A percentile compares a stretch with the other conserved stretches of the same genome.
These are phyloP conservation scores for Fusarium fujikuroi DNA, from an alignment of 2,329 filamentous ascomycete genomes.

Conservation along the genomic window DNA sequence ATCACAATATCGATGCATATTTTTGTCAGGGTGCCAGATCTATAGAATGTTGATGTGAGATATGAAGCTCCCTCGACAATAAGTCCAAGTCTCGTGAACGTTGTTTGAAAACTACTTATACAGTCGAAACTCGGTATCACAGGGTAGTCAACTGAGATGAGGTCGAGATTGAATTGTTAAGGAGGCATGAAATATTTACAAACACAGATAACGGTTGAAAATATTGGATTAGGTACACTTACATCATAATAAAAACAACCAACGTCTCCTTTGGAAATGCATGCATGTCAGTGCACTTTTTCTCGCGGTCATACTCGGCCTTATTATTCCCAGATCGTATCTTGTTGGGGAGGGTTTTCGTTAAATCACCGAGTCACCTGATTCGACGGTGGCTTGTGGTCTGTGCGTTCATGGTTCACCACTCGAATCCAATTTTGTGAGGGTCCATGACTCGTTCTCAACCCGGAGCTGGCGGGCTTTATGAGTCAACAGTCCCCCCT, in stretches of 20 bases:
- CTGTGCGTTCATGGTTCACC: background rate
- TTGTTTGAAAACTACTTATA: background rate
- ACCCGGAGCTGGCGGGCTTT: constrained; percentile 30
- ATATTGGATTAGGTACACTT: background rate
- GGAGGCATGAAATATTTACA: background rate
- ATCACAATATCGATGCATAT: constrained; percentile 17
- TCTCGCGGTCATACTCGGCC: background rate
- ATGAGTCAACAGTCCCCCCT: constrained; percentile 45
- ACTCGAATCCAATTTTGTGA: background rate
- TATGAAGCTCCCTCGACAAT: background rate
- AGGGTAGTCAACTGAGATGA: background rate
- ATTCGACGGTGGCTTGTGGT: background rate
- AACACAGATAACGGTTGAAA: background rate
- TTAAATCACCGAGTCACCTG: constrained; percentile 4
- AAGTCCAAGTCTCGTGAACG: too few relatives aligned
- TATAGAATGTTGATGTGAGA: background rate
- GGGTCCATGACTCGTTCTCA: constrained; percentile 40
- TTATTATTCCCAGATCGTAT: background rate
- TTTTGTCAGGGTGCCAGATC: background rate
- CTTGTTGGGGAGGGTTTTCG: background rate
- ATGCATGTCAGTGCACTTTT: background rate
- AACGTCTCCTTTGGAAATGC: too few relatives aligned
- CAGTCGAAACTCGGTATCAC: background rate
- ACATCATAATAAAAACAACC: background rate
- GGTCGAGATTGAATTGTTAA: background rate